Percentiles rank a stretch among this genome's conserved stretches.
phyloP scores from a whole-genome alignment of 768 basidiomycete genomes.

The Megacollybia marginata region DNA sequence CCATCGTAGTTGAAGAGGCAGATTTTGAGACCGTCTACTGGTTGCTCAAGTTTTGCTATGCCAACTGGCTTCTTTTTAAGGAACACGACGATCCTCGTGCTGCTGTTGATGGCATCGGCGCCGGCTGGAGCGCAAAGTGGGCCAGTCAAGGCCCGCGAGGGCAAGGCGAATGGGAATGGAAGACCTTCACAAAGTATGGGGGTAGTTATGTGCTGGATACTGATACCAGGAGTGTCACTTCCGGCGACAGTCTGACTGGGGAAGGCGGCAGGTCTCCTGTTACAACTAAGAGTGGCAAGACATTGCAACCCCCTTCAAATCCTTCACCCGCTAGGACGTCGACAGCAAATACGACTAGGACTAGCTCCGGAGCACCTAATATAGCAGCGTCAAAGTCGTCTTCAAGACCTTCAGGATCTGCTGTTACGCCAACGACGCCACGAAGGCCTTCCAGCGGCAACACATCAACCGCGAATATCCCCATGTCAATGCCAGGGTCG shows the following conservation, averaged over 20 bases:
- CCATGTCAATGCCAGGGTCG: too few relatives aligned
- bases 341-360: background rate
- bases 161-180: conserved; percentile 67
- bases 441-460: background rate
- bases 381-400: too few relatives aligned
- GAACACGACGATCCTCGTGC: conserved; percentile 60
- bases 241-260: conserved; percentile 39
- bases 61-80: conserved; percentile 67
- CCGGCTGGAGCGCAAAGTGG: conserved; percentile 60
- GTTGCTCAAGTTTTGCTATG: conserved; percentile 71
- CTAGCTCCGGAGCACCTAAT: too few relatives aligned
- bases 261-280: conserved; percentile 9
- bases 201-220: conserved; percentile 19
- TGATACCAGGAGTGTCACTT: conserved; percentile 38
- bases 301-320: background rate
- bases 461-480: background rate
- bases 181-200: conserved; percentile 37
- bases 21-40: conserved; percentile 76
- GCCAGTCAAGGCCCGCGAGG: conserved; percentile 25
- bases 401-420: background rate
- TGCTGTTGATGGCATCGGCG: conserved; percentile 61
- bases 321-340: background rate
- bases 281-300: background rate
- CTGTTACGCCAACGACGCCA: background rate
- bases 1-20: conserved; percentile 69